phyloP scores from a whole-genome alignment of 768 basidiomycete genomes.

The Hericium alpestre region DNA sequence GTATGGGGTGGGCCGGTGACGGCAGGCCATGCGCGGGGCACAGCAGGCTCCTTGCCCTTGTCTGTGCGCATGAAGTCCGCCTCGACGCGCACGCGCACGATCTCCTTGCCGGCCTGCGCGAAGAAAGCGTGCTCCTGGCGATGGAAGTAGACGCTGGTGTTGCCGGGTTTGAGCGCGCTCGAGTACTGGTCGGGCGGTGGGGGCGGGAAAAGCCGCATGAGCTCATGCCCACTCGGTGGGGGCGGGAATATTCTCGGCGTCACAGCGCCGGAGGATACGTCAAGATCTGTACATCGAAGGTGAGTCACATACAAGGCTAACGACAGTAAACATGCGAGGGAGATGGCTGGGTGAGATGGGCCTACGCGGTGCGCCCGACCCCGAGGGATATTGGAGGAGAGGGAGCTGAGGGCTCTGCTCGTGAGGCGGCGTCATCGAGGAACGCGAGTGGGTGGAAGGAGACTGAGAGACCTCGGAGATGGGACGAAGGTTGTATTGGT shows the following conservation, averaged over 20 bases:
- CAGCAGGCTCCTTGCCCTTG: slow-evolving; percentile 10
- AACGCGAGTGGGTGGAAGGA: slow-evolving; percentile 3
- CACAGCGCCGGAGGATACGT: slow-evolving; percentile 44
- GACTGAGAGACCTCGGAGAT: slow-evolving; percentile 11
- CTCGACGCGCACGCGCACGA: slow-evolving; percentile 65
- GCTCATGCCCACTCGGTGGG: slow-evolving; percentile 71
- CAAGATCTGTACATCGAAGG: slow-evolving; percentile 41
- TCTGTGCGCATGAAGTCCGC: slow-evolving; percentile 36
- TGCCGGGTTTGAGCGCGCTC: slow-evolving; percentile 45
- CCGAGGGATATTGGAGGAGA: slow-evolving; percentile 10
- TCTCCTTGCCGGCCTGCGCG: slow-evolving; percentile 67
- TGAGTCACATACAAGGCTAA: not conserved
- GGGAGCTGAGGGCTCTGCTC: slow-evolving; percentile 8
- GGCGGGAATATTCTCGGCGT: slow-evolving; percentile 54
- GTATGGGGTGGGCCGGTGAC: slow-evolving; percentile 2
- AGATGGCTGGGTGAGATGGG: slow-evolving; percentile 13
- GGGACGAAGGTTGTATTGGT: slow-evolving; percentile 11
- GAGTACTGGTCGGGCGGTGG: slow-evolving; percentile 41
- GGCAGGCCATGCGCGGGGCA: slow-evolving; percentile 19
- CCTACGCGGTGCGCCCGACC: slow-evolving; percentile 4
- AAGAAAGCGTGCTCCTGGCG: slow-evolving; percentile 75
- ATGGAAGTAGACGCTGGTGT: slow-evolving; percentile 65
- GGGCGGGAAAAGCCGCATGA: slow-evolving; percentile 79
- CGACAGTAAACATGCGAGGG: slow-evolving; percentile 1
- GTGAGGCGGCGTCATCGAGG: no score